phyloP scores from a whole-genome alignment of 257 asterid species.

The Ilex asprella region DNA sequence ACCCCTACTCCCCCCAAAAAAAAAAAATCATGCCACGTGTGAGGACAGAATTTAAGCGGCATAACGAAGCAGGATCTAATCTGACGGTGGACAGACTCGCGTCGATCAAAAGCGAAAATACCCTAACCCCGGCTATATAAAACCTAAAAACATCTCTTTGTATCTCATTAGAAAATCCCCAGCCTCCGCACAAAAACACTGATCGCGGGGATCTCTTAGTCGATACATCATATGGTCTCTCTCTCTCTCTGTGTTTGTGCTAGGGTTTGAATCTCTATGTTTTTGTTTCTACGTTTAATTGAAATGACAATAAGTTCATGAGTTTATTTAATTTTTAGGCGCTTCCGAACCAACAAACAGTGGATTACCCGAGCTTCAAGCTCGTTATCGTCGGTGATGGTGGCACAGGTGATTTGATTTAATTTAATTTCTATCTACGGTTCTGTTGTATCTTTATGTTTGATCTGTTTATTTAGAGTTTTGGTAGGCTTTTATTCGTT shows the following conservation, averaged over 20 bases:
- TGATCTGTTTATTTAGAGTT: too few relatives aligned
- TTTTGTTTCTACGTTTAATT: not conserved
- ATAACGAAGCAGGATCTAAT: not conserved
- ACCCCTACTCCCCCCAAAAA: too few relatives aligned
- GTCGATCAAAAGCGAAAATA: not conserved
- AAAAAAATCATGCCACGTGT: not conserved
- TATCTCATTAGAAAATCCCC: not conserved
- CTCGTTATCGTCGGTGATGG: slow-evolving; percentile 34
- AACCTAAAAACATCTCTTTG: not conserved
- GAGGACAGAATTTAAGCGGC: not conserved
- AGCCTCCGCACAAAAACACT: not conserved
- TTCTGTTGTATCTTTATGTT: not conserved
- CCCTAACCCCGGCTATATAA: not conserved
- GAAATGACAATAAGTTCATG: too few relatives aligned
- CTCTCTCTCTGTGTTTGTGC: not conserved
- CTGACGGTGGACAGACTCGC: slow-evolving; percentile 2
- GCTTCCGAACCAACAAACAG: slow-evolving; percentile 25
- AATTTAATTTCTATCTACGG: not conserved
- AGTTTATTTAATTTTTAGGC: slow-evolving; percentile 12
- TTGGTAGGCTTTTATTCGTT: not conserved
- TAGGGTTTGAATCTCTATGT: not conserved
- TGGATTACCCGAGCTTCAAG: slow-evolving; percentile 32
- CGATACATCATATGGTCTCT: not conserved
- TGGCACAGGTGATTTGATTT: slow-evolving; percentile 18
- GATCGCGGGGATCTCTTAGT: not conserved